These are phyloP conservation scores for Backusella circina DNA, from an alignment of 192 early-diverging fungal genomes.

Conservation along the genomic window DNA sequence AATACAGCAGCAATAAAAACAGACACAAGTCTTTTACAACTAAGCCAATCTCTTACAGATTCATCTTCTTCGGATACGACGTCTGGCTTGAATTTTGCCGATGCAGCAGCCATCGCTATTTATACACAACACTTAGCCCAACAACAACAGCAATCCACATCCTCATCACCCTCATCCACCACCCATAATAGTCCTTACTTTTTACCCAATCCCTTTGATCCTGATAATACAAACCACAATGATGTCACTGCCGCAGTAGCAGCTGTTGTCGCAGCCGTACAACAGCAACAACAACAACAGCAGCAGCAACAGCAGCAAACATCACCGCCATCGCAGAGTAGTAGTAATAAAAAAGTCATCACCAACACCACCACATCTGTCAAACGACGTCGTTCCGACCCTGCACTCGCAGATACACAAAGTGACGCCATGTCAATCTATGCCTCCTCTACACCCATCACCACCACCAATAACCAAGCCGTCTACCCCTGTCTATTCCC, in stretches of 20 bases:
- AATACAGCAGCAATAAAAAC: not conserved
- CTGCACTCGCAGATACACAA: conserved; percentile 17
- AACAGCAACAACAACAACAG: not conserved
- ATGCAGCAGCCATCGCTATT: conserved; percentile 24
- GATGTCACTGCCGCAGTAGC: conserved; percentile 14
- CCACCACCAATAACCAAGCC: conserved; percentile 24
- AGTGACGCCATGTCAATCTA: conserved; percentile 28
- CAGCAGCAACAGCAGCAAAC: conserved; percentile 7
- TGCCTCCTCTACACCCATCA: conserved; percentile 29
- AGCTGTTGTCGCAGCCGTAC: conserved; percentile 11
- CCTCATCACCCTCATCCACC: not conserved
- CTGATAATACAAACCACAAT: not conserved
- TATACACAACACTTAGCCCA: conserved; percentile 27
- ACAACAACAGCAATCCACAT: not conserved
- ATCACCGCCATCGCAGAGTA: no score
- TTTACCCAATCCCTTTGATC: conserved; percentile 21
- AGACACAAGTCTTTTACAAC: not conserved
- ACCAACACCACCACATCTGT: no score
- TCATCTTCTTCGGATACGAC: not conserved
- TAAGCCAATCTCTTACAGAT: not conserved
- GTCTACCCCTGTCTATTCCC: conserved; percentile 60
- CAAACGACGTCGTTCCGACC: conserved; percentile 19
- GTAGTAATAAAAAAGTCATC: not conserved
- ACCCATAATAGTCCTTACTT: not conserved
- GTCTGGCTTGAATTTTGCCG: conserved; percentile 19